A percentile compares a stretch with the other conserved stretches of the same genome.
Evolutionary conservation across 352 stramenopile species (phyloP).

Genomic region (Globisporangium cederbergense): DNA sequence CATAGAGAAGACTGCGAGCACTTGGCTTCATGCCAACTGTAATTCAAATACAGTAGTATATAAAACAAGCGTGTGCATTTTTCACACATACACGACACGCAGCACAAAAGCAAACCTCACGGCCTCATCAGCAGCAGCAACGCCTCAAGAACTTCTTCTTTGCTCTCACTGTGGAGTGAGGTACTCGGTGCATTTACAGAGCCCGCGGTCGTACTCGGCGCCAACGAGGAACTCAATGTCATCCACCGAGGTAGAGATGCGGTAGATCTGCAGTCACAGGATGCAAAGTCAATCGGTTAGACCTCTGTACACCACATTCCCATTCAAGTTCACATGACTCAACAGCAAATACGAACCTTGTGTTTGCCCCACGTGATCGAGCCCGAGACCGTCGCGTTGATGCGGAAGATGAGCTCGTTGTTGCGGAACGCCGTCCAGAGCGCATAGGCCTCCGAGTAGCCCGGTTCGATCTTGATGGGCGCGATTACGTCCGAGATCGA

Average conservation of each 20-base stretch:
- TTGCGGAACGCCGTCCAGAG: slow-evolving; percentile 71
- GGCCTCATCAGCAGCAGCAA: background rate
- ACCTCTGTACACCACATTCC: background rate
- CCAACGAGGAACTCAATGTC: slow-evolving; percentile 85
- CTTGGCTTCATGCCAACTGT: too few species aligned
- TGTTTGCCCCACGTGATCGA: slow-evolving; percentile 79
- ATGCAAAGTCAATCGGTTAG: background rate
- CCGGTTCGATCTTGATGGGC: slow-evolving; percentile 65
- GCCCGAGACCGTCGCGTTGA: slow-evolving; percentile 75
- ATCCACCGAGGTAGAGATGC: slow-evolving; percentile 67
- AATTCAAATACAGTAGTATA: too few species aligned
- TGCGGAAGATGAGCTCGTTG: slow-evolving; percentile 75
- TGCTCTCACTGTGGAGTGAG: slow-evolving; percentile 39
- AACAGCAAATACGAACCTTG: slow-evolving; percentile 44
- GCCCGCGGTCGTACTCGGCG: slow-evolving; percentile 77
- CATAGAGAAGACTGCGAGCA: too few species aligned
- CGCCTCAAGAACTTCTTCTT: background rate
- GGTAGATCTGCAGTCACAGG: slow-evolving; percentile 52
- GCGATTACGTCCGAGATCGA: slow-evolving; percentile 80
- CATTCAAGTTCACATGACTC: background rate
- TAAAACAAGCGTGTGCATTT: background rate
- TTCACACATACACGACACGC: background rate
- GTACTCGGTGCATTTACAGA: slow-evolving; percentile 84
- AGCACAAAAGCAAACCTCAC: background rate
- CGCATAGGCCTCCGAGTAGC: slow-evolving; percentile 54